A percentile compares a stretch with the other conserved stretches of the same genome.
Evolutionary conservation across 176 grass and related monocot species (phyloP).

Genomic region (Echinochloa phyllopogon): DNA sequence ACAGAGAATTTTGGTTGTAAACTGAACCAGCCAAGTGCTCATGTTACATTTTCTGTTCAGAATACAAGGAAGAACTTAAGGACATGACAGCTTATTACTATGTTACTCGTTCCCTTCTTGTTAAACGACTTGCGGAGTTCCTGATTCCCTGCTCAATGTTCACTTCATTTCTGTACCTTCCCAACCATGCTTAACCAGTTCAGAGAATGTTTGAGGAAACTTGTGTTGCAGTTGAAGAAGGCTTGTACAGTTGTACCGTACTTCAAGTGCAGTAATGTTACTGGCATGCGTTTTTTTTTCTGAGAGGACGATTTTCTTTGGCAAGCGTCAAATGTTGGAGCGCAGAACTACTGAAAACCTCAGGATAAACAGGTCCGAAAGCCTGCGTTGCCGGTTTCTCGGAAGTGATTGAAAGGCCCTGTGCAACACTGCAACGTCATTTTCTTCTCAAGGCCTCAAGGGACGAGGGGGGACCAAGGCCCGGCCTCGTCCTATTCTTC

Average conservation of each 20-base stretch:
- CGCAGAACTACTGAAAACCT: neutral
- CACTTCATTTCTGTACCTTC: neutral
- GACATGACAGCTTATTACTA: neutral
- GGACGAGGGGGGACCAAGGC: neutral
- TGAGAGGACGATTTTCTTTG: neutral
- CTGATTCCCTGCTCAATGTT: neutral
- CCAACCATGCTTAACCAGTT: neutral
- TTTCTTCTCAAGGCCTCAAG: neutral
- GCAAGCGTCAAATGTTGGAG: neutral
- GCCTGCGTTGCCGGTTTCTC: neutral
- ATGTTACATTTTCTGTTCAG: slow-evolving; percentile 3
- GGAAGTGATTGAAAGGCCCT: neutral
- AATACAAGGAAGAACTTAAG: slow-evolving; percentile 21
- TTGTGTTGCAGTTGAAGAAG: neutral
- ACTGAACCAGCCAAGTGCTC: neutral
- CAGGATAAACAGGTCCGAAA: neutral
- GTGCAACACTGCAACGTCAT: no score
- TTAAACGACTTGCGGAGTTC: neutral
- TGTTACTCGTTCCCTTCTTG: neutral
- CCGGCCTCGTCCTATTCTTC: neutral
- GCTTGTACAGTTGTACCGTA: no score
- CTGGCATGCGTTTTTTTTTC: neutral
- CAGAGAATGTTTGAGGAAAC: neutral
- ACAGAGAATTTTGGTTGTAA: slow-evolving; percentile 13
- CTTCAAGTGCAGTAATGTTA: neutral